A percentile compares a stretch with the other conserved stretches of the same genome.
Evolutionary conservation across 23 red algal genomes (phyloP).

Genomic region (Cyanidiococcus yangmingshanensis): DNA sequence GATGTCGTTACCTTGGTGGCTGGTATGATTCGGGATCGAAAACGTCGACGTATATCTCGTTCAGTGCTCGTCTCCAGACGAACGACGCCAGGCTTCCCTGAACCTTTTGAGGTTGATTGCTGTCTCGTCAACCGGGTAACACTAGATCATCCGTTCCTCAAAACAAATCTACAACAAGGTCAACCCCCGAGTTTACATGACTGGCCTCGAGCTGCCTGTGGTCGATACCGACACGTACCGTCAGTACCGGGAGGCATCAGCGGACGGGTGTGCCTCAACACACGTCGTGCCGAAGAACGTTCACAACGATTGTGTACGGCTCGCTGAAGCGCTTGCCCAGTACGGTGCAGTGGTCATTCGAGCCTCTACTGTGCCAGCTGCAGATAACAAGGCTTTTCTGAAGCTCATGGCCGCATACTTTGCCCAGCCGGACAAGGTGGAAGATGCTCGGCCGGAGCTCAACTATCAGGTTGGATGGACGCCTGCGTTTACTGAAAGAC

Average conservation of each 20-base stretch:
- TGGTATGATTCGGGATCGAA: too few relatives aligned
- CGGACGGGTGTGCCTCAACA: background rate
- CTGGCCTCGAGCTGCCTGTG: background rate
- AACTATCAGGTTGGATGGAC: slow-evolving; percentile 78
- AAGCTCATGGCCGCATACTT: slow-evolving; percentile 89
- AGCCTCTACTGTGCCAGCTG: slow-evolving; percentile 45
- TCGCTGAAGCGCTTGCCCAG: slow-evolving; percentile 37
- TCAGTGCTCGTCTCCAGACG: too few relatives aligned
- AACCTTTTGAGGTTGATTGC: too few relatives aligned
- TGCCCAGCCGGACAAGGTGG: slow-evolving; percentile 49
- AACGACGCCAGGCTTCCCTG: too few relatives aligned
- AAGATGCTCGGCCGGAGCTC: slow-evolving; percentile 72
- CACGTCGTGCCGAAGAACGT: background rate
- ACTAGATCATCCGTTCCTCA: too few relatives aligned
- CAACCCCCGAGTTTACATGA: too few relatives aligned
- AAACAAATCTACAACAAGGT: too few relatives aligned
- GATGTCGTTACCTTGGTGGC: too few relatives aligned
- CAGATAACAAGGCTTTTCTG: slow-evolving; percentile 34
- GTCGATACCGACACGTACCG: background rate
- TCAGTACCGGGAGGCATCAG: background rate
- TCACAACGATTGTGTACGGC: slow-evolving; percentile 16
- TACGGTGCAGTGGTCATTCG: slow-evolving; percentile 61
- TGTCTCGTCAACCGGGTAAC: too few relatives aligned
- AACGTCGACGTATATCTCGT: too few relatives aligned
- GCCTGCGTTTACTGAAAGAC: slow-evolving; percentile 48